phyloP scores from a whole-genome alignment of 2,329 filamentous ascomycete genomes.

The Fusarium sp. region DNA sequence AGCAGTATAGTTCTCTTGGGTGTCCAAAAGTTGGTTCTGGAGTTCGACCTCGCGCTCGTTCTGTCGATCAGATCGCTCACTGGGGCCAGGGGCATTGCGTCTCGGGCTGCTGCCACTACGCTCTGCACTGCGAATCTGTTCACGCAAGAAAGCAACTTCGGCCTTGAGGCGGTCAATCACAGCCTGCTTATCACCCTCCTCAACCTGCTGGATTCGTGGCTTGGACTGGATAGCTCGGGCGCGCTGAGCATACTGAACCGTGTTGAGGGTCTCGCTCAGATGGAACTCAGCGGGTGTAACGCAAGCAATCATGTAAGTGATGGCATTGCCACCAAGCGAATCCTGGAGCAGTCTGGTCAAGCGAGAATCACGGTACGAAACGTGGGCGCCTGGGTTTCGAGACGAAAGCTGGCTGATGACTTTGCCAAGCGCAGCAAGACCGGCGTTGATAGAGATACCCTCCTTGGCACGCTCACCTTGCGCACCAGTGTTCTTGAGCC shows the following conservation, averaged over 20 bases:
- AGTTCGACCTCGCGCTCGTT: conserved; percentile 89
- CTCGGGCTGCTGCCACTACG: conserved; percentile 67
- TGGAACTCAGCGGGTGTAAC: conserved; percentile 98
- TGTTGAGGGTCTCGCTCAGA: conserved; percentile 96
- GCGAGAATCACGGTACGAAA: conserved; percentile 98
- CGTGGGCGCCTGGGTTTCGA: conserved; percentile 85
- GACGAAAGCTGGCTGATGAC: conserved; percentile 98
- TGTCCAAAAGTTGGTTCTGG: conserved; percentile 91
- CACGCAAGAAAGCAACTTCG: conserved; percentile 91
- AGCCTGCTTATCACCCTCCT: conserved; percentile 94
- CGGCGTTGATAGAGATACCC: conserved; percentile 98
- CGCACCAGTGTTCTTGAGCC: conserved; percentile 95
- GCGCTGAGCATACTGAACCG: conserved; percentile 95
- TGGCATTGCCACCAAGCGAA: conserved; percentile 94
- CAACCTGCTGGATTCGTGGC: conserved; percentile 92
- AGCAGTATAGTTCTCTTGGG: conserved; percentile 93
- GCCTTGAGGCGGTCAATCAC: conserved; percentile 93
- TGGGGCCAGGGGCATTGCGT: conserved; percentile 64
- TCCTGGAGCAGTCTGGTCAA: conserved; percentile 95
- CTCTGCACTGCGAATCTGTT: conserved; percentile 87
- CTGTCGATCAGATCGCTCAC: conserved; percentile 80
- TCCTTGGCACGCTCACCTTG: conserved; percentile 95
- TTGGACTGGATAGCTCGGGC: conserved; percentile 98
- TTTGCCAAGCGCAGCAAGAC: conserved; percentile 93
- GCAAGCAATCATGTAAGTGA: conserved; percentile 99